Evolutionary conservation across 139 green algal species (phyloP), one percentile per base, ranked within the genome.

Genomic region (Spirogloea muscicola): DNA sequence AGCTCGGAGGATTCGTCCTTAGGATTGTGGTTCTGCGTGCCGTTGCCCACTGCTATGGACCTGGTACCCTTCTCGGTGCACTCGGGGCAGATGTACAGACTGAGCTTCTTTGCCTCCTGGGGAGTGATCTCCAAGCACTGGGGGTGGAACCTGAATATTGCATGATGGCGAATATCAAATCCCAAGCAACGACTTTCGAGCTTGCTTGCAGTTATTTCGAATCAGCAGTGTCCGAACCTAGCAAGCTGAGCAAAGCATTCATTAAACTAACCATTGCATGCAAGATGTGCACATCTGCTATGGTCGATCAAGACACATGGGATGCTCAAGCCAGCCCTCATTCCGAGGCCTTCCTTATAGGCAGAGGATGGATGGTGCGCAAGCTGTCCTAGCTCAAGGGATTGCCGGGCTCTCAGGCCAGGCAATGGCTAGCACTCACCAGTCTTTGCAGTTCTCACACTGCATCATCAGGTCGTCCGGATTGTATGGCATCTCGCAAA

Each of bases 401-500:
- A 0, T 31, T 37, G 59, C 16, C 9, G 21, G 39, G 33, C 16
- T 52, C 33, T 27, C n/a, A 81, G 16, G 31, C 21, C 0, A 41
- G 34, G 59, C 16, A 9, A 43, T 10, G 18, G 38, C 70, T 77
- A 21, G 13, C 0, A 40, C 84, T 49, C 63, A 93, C 90, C 90
- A 93, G 21, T 92, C 88, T 3, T 84, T 66, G 66, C 90, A 95
- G 0, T 6, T 40, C 25, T 84, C 74, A 71, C 90, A 95, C 71
- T 86, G 64, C 0, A 94, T 76, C 89, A 95, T 95, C 46, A 87
- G 85, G 31, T 76, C 61, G 84, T 95, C 90, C 1, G 90, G 90
- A 74, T 95, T 95, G 85, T 94, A 92, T 39, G 90, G 90, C 81
- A 91, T 77, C 75, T 92, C 83, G 77, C 90, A 95, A 16, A 58